Evolutionary conservation across 768 basidiomycete genomes (phyloP).

Genomic region (Boletus eberwhitei): DNA sequence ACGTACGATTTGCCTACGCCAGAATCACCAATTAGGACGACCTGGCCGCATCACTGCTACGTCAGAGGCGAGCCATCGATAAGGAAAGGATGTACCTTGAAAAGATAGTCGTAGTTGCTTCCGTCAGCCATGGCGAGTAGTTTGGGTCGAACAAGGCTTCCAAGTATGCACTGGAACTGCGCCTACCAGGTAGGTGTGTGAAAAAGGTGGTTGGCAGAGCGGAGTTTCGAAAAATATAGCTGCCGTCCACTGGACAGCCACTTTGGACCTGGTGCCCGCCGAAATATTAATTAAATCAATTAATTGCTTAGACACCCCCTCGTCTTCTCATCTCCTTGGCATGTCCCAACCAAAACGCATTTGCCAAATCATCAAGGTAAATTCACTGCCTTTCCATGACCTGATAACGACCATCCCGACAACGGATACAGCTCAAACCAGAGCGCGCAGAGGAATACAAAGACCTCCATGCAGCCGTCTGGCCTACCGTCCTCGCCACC

Average conservation of each 20-base stretch:
- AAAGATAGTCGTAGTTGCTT: conserved; percentile 97
- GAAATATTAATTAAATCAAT: background rate
- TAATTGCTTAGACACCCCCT: background rate
- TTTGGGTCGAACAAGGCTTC: conserved; percentile 4
- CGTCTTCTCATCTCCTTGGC: background rate
- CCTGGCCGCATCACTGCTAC: conserved; percentile 46
- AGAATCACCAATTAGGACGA: conserved; percentile 98
- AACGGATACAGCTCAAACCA: conserved; percentile 49
- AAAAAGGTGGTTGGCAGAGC: conserved; percentile 12
- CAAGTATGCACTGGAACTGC: background rate
- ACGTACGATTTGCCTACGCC: conserved; percentile 99
- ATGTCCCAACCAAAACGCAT: conserved; percentile 45
- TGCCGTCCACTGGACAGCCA: background rate
- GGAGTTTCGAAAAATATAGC: conserved; percentile 28
- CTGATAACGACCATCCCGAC: background rate
- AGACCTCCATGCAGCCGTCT: conserved; percentile 57
- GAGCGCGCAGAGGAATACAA: conserved; percentile 50
- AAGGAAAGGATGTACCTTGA: conserved; percentile 66
- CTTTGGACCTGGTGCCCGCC: background rate
- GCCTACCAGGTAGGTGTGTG: background rate
- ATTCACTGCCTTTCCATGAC: background rate
- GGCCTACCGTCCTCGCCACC: conserved; percentile 66
- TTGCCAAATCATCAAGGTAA: conserved; percentile 71
- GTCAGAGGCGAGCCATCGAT: background rate
- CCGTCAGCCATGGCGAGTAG: conserved; percentile 72